Conservation (phyloP, 306 rosid species). For the Glycyrrhiza uralensis region DNA sequence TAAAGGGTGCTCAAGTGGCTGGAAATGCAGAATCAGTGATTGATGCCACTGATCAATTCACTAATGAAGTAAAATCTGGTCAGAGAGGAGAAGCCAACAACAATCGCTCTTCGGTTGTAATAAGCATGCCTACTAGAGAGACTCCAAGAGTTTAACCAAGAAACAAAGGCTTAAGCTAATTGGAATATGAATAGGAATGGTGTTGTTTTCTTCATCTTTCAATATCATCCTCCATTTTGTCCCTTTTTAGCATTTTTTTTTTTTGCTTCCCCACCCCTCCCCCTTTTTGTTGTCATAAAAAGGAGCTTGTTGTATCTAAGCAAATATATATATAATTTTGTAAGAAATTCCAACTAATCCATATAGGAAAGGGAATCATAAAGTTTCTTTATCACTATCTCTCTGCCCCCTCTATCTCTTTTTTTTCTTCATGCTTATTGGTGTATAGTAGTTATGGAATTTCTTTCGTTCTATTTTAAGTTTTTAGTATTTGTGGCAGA, state of each 20-base stretch:
- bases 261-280: too few relatives aligned
- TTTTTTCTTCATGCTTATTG: neutral
- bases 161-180: constrained; percentile 12
- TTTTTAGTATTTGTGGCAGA: neutral
- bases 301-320: neutral
- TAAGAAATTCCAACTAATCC: constrained; percentile 34
- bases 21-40: constrained; percentile 11
- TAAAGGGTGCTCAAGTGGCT: constrained; percentile 43
- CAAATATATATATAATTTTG: constrained; percentile 23
- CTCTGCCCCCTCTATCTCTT: neutral
- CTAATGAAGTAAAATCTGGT: constrained; percentile 1
- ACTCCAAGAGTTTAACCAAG: constrained; percentile 25
- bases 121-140: constrained; percentile 32
- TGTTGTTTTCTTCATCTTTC: neutral
- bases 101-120: constrained; percentile 27
- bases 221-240: neutral
- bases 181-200: constrained; percentile 3
- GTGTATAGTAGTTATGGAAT: neutral
- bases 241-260: constrained; percentile 9
- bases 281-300: neutral
- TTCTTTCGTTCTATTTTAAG: neutral
- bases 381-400: neutral
- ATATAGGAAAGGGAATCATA: constrained; percentile 20
- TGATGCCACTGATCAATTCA: neutral
- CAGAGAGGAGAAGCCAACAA: constrained; percentile 19